Evolutionary conservation across 108 stramenopile species (phyloP), one percentile per base, ranked within the genome.

Genomic region (Aurantiochytrium sp.): DNA sequence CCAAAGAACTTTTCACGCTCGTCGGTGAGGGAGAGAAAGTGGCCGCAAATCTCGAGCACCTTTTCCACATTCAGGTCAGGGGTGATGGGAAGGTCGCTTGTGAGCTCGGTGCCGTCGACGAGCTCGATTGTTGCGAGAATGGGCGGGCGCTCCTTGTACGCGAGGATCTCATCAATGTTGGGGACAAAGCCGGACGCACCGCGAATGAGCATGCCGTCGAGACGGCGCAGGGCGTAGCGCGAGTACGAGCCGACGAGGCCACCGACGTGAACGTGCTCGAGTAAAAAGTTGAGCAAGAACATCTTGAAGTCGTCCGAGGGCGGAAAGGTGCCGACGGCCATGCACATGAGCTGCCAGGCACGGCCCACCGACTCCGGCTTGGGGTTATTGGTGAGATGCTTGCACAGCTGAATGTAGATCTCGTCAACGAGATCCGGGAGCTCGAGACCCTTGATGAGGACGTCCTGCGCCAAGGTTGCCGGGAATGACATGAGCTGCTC

Each of bases 311-410:
- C 94, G 43, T 72, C 60, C 44, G 87, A 64, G 8, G 94, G 94
- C 23, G 94, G 93, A 92, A 95, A 95, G 12, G 94, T 95, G 88
- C 92, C 72, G 60, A 94, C 94, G 88, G 91, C 91, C 94, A 95
- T 95, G 90, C 94, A 95, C 93, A 95, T 95, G 45, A 95, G 87
- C 92, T 95, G 94, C 94, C 94, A 95, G 44, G 92, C 93, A 57
- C 92, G 91, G 12, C 92, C 91, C 10, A 92, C 90, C 23, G 89
- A 90, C 57, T 94, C 93, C 10, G 93, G 90, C 73, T 89, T 87
- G n/a, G 94, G 92, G 90, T 95, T 95, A 87, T 88, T 60, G n/a
- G 92, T 87, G 87, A 95, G 92, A 60, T 95, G 94, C 90, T 95
- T 95, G 89, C 92, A 90, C 43, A 95, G 51, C 93, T 93, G 93